Conservation (phyloP, 495 filamentous ascomycete species). For the Parachaetomium inaequale region DNA sequence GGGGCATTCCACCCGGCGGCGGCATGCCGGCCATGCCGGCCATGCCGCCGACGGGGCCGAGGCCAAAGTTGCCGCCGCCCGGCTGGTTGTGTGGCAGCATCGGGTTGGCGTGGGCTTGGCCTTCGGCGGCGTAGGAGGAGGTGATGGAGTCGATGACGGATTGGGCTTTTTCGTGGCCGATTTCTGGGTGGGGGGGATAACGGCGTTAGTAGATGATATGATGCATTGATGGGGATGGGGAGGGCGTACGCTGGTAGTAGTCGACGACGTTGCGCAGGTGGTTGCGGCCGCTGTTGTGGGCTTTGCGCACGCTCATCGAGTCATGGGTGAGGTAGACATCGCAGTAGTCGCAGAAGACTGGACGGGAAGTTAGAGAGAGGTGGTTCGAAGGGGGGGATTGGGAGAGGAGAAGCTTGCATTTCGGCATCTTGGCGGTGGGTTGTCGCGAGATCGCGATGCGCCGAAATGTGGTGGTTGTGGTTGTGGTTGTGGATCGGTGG, state of each 20-base stretch:
- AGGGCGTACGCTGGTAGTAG: conserved; percentile 85
- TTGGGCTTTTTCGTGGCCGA: conserved; percentile 97
- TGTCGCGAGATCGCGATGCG: conserved; percentile 13
- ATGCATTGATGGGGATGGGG: conserved; percentile 1
- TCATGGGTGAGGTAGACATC: conserved; percentile 99
- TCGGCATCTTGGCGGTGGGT: conserved; percentile 42
- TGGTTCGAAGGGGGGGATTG: neutral
- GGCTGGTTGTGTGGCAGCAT: conserved; percentile 66
- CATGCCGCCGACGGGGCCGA: conserved; percentile 26
- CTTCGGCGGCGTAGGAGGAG: conserved; percentile 87
- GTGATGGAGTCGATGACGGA: conserved; percentile 98
- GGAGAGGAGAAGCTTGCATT: conserved; percentile 29
- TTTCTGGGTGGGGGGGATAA: conserved; percentile 54
- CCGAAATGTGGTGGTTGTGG: conserved; percentile 2
- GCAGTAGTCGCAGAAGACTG: conserved; percentile 87
- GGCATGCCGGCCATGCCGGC: conserved; percentile 6
- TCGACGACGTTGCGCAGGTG: conserved; percentile 95
- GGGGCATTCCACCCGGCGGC: conserved; percentile 35
- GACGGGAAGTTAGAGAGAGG: neutral
- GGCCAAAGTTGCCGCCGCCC: conserved; percentile 46
- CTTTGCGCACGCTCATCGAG: conserved; percentile 98
- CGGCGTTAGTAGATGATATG: neutral
- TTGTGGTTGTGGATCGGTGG: neutral
- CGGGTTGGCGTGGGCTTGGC: conserved; percentile 78
- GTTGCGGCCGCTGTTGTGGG: conserved; percentile 94